A percentile compares a stretch with the other conserved stretches of the same genome.
These are phyloP conservation scores for Solanum hybrid DNA, from an alignment of 305 asterid genomes.

Conservation along the genomic window DNA sequence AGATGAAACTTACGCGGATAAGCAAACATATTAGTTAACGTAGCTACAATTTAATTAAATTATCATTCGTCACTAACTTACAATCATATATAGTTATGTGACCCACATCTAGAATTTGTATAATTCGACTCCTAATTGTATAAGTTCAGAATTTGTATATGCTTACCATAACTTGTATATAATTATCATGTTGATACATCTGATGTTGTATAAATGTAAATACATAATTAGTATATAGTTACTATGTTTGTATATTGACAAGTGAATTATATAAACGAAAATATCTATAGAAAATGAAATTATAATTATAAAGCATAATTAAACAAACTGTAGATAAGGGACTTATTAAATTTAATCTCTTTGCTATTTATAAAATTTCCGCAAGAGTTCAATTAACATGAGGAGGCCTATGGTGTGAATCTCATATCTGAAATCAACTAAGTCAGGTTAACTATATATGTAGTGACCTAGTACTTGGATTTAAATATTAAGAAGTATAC, in stretches of 20 bases:
- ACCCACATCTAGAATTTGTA: not conserved
- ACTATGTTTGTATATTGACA: not conserved
- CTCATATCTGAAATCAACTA: not conserved
- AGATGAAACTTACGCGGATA: not conserved
- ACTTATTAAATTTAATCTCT: no score
- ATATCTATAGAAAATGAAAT: not conserved
- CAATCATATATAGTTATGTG: not conserved
- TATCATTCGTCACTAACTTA: not conserved
- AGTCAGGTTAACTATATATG: not conserved
- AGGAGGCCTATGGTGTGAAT: not conserved
- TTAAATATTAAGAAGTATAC: not conserved
- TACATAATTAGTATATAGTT: no score
- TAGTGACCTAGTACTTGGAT: not conserved
- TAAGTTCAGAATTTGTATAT: not conserved
- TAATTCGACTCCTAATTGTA: no score
- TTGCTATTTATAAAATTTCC: no score
- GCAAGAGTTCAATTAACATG: not conserved
- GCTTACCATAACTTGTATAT: not conserved
- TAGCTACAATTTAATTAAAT: no score
- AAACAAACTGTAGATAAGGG: not conserved
- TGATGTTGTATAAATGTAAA: not conserved
- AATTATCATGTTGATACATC: not conserved
- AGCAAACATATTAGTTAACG: no score
- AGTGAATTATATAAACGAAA: not conserved
- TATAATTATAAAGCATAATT: no score